A percentile compares a stretch with the other conserved stretches of the same genome.
phyloP scores from a whole-genome alignment of 1,284 basidiomycete species.

The Malassezia equina region DNA sequence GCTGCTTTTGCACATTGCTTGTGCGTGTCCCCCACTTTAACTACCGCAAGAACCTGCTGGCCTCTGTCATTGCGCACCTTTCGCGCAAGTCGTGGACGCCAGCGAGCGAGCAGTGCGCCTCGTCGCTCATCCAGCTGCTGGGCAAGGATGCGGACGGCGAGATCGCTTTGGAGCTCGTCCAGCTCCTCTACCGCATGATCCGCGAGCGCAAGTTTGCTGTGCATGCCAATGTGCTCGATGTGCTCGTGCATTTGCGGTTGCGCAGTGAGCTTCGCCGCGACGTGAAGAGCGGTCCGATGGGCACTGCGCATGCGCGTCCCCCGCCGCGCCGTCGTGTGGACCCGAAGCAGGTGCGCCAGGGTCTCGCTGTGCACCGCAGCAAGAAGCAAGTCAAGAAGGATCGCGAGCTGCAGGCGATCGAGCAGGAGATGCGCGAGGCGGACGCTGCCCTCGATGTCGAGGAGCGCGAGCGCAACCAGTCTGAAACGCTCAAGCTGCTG shows the following conservation, averaged over 20 bases:
- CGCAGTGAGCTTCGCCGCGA: slow-evolving; percentile 61
- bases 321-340: slow-evolving; percentile 51
- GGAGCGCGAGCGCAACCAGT: slow-evolving; percentile 78
- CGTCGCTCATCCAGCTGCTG: slow-evolving; percentile 71
- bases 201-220: slow-evolving; percentile 85
- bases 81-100: slow-evolving; percentile 55
- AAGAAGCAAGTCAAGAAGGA: slow-evolving; percentile 43
- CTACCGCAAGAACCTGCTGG: slow-evolving; percentile 86
- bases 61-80: slow-evolving; percentile 68
- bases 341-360: slow-evolving; percentile 42
- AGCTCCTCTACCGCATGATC: slow-evolving; percentile 86
- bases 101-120: slow-evolving; percentile 70
- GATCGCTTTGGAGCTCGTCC: slow-evolving; percentile 76
- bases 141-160: slow-evolving; percentile 66
- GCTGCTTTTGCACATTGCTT: slow-evolving; percentile 76
- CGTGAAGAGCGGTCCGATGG: slow-evolving; percentile 32
- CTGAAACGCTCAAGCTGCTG: slow-evolving; percentile 91
- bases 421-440: slow-evolving; percentile 53
- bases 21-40: slow-evolving; percentile 88
- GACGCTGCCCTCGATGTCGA: slow-evolving; percentile 88
- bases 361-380: slow-evolving; percentile 32
- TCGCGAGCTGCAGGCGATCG: slow-evolving; percentile 33
- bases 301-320: slow-evolving; percentile 61
- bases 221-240: slow-evolving; percentile 75
- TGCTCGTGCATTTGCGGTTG: slow-evolving; percentile 74